These are phyloP conservation scores for Penicillium lagena DNA, from an alignment of 495 filamentous ascomycete genomes.

Conservation along the genomic window DNA sequence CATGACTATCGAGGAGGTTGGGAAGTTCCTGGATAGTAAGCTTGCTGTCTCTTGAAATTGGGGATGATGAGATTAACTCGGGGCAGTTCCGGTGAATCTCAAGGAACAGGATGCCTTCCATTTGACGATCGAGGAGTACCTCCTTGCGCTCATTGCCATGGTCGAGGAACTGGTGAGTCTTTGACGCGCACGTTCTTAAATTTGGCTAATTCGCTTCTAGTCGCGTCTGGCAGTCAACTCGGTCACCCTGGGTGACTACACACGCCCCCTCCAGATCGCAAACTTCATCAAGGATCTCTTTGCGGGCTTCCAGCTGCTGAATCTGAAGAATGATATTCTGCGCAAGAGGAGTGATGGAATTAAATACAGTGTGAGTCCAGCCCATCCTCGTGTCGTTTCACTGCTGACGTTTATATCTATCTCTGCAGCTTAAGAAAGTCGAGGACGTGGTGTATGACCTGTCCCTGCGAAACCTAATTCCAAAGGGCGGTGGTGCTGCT, in stretches of 20 bases:
- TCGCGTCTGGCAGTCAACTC: constrained; percentile 90
- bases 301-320: constrained; percentile 91
- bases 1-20: constrained; percentile 82
- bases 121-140: constrained; percentile 93
- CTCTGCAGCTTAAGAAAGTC: constrained; percentile 76
- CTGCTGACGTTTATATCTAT: constrained; percentile 1
- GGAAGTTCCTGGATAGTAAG: constrained; percentile 65
- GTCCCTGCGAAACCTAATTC: constrained; percentile 75
- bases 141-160: constrained; percentile 75
- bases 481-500: constrained; percentile 27
- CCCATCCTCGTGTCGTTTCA: background rate
- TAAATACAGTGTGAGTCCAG: constrained; percentile 73
- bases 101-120: constrained; percentile 90
- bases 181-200: background rate
- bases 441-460: constrained; percentile 98
- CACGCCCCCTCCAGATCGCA: constrained; percentile 76
- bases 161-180: constrained; percentile 74
- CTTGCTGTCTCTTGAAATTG: background rate
- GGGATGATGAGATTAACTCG: background rate
- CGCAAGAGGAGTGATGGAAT: constrained; percentile 84
- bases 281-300: constrained; percentile 93
- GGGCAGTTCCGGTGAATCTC: constrained; percentile 85
- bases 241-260: constrained; percentile 86
- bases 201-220: constrained; percentile 22
- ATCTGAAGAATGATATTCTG: constrained; percentile 91